These are phyloP conservation scores for Dendrobium nobile DNA, from an alignment of 106 monocot genomes.

Conservation along the genomic window DNA sequence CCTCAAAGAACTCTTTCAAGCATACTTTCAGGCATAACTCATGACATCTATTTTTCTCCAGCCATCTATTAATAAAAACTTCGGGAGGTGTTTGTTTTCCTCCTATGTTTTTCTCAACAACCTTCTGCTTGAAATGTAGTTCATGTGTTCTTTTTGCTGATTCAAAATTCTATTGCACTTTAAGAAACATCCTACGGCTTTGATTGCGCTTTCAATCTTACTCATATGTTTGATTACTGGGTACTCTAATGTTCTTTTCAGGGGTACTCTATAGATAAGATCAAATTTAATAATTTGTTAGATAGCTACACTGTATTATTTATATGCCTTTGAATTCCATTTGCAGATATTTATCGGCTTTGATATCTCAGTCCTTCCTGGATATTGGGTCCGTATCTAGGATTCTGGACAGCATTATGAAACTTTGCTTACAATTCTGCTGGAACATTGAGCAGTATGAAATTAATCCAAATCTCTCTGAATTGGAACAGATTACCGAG, in stretches of 20 bases:
- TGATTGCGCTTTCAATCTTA: too few species aligned
- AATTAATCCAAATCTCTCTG: slow-evolving; percentile 46
- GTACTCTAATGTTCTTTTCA: not conserved
- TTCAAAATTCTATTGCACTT: too few species aligned
- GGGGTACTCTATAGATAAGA: not conserved
- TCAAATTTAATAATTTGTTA: not conserved
- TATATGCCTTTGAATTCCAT: not conserved
- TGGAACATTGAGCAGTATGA: slow-evolving; percentile 81
- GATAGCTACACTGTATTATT: not conserved
- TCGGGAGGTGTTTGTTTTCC: too few species aligned
- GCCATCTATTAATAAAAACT: too few species aligned
- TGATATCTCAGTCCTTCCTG: slow-evolving; percentile 94
- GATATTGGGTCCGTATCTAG: slow-evolving; percentile 99
- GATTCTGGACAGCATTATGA: slow-evolving; percentile 97
- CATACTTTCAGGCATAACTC: too few species aligned
- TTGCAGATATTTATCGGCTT: slow-evolving; percentile 79
- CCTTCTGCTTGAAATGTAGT: not conserved
- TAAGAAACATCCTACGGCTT: too few species aligned
- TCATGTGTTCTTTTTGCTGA: not conserved
- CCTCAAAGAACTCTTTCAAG: too few species aligned
- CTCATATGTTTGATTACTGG: too few species aligned
- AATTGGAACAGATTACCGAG: slow-evolving; percentile 85
- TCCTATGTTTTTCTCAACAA: not conserved
- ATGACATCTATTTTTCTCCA: too few species aligned
- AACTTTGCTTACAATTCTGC: slow-evolving; percentile 94